phyloP scores from a whole-genome alignment of 1,284 basidiomycete genomes.

The Moesziomyces sp. region DNA sequence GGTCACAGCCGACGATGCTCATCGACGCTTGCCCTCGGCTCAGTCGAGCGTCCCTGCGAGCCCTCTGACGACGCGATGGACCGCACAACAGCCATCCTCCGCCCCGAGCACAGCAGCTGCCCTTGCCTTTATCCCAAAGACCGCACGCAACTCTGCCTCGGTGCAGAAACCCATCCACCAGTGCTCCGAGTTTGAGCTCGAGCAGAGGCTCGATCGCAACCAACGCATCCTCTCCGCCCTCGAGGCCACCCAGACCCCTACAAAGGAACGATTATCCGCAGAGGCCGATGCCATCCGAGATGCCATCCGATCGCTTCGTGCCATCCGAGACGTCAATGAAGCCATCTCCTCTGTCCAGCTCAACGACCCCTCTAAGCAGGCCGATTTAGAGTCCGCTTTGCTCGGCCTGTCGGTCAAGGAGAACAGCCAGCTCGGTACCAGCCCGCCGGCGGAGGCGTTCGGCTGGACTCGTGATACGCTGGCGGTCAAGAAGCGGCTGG shows the following conservation, averaged over 20 bases:
- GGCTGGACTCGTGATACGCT: constrained; percentile 45
- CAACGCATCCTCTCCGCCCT: constrained; percentile 41
- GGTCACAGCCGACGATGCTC: background rate
- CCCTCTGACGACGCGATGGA: constrained; percentile 1
- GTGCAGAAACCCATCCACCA: constrained; percentile 41
- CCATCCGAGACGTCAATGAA: constrained; percentile 33
- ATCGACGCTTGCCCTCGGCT: constrained; percentile 6
- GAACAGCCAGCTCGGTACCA: constrained; percentile 10
- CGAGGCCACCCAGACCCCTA: constrained; percentile 17
- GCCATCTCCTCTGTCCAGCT: constrained; percentile 35
- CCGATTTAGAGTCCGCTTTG: constrained; percentile 41
- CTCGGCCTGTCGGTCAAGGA: constrained; percentile 38
- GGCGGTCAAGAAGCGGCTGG: constrained; percentile 44
- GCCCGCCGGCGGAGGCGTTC: constrained; percentile 25
- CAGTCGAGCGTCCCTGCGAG: constrained; percentile 5
- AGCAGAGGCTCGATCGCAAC: constrained; percentile 47
- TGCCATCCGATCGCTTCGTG: constrained; percentile 33
- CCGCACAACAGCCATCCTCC: constrained; percentile 3
- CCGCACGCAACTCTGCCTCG: constrained; percentile 32
- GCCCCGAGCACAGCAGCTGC: constrained; percentile 20
- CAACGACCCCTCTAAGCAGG: constrained; percentile 28
- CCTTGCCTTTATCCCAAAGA: constrained; percentile 43
- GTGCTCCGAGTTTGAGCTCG: constrained; percentile 49
- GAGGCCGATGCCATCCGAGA: constrained; percentile 41
- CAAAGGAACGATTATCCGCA: constrained; percentile 23